Percentiles rank a stretch among this genome's conserved stretches.
These are phyloP conservation scores for Cladochytrium replicatum DNA, from an alignment of 192 early-diverging fungal genomes.

Conservation along the genomic window DNA sequence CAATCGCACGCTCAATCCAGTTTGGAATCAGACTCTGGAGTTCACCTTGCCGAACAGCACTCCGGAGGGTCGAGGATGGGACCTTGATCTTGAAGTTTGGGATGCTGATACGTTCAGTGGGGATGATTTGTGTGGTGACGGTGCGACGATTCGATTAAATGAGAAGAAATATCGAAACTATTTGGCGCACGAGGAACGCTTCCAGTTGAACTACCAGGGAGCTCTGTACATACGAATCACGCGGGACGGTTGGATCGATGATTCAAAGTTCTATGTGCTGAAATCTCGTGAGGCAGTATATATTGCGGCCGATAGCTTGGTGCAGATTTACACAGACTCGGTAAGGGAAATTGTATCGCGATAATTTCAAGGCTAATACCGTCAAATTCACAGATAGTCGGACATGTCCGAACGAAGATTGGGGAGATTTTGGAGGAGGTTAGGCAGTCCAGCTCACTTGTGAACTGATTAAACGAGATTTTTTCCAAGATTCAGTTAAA, in stretches of 20 bases:
- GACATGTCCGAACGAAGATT: not conserved
- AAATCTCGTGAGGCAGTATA: slow-evolving; percentile 19
- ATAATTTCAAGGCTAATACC: not conserved
- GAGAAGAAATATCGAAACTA: slow-evolving; percentile 24
- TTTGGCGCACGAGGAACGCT: slow-evolving; percentile 21
- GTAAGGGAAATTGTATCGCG: slow-evolving; percentile 8
- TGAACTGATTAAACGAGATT: no score
- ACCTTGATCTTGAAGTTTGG: slow-evolving; percentile 24
- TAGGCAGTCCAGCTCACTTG: no score
- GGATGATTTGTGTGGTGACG: slow-evolving; percentile 21
- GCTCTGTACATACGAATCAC: slow-evolving; percentile 20
- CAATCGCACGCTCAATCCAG: slow-evolving; percentile 28
- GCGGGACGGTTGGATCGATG: slow-evolving; percentile 31
- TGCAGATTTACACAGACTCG: slow-evolving; percentile 22
- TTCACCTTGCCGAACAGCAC: slow-evolving; percentile 16
- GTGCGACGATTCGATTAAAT: slow-evolving; percentile 9
- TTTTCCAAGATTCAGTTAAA: no score
- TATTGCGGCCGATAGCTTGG: slow-evolving; percentile 30
- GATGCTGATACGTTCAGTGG: slow-evolving; percentile 23
- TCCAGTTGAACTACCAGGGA: slow-evolving; percentile 27
- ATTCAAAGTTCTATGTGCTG: slow-evolving; percentile 27
- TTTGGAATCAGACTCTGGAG: slow-evolving; percentile 28
- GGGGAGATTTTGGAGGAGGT: not conserved
- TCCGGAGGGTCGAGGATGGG: slow-evolving; percentile 8
- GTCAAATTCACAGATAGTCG: not conserved